Evolutionary conservation across 2,329 filamentous ascomycete species (phyloP).

Genomic region (Hypoxylon sp.): DNA sequence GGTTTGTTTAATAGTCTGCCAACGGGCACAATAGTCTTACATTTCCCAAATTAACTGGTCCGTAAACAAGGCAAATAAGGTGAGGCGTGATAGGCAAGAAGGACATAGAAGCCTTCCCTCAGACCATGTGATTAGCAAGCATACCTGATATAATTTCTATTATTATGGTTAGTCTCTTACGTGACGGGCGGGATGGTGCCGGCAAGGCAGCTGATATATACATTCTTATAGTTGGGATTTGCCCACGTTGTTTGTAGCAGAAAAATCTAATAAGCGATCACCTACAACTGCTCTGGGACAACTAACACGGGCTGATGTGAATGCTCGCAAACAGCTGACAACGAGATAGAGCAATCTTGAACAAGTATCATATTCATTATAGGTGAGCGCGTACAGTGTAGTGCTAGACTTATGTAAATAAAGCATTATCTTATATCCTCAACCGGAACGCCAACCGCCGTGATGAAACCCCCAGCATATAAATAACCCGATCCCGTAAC

Average conservation of each 20-base stretch:
- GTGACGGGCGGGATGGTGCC: neutral
- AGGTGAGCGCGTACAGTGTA: no score
- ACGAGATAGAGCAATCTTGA: no score
- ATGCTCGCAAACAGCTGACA: no score
- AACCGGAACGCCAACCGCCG: conserved; percentile 21
- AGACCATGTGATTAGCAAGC: neutral
- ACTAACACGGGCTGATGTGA: no score
- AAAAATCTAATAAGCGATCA: no score
- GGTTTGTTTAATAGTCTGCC: neutral
- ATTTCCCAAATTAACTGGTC: neutral
- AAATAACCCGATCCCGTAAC: neutral
- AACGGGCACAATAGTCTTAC: neutral
- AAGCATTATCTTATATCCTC: neutral
- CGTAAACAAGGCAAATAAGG: neutral
- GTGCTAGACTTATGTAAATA: neutral
- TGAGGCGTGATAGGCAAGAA: neutral
- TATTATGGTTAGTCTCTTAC: no score
- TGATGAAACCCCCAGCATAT: conserved; percentile 15
- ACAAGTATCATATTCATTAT: no score
- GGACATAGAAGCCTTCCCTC: neutral
- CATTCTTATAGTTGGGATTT: neutral
- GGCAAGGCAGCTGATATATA: neutral
- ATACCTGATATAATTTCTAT: neutral
- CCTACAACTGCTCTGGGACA: no score
- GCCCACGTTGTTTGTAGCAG: neutral